Evolutionary conservation across 83 land plant species (phyloP).

Genomic region (Picea mariana): DNA sequence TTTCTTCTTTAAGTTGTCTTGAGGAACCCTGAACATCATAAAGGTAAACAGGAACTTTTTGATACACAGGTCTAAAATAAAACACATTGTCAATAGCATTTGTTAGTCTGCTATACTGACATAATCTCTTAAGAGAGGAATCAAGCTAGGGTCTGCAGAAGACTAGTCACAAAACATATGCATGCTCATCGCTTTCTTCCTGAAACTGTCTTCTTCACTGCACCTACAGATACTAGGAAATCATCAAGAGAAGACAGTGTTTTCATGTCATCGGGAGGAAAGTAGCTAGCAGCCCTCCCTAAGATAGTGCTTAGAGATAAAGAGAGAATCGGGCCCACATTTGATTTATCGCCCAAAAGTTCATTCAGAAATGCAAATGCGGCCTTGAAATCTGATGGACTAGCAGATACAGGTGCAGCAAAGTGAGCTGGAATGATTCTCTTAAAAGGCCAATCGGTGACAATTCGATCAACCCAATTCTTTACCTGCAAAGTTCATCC

Average conservation of each 20-base stretch:
- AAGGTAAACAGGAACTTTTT: not conserved
- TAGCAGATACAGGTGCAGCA: conserved; percentile 89
- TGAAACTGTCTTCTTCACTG: conserved; percentile 93
- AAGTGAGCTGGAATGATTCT: conserved; percentile 96
- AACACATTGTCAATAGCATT: not conserved
- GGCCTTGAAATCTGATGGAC: conserved; percentile 78
- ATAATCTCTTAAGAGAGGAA: not conserved
- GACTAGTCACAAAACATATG: not conserved
- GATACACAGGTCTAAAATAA: not conserved
- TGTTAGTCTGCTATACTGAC: not conserved
- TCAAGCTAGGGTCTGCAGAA: not conserved
- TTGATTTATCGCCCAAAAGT: conserved; percentile 60
- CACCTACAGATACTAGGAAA: conserved; percentile 90
- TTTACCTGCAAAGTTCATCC: conserved; percentile 66
- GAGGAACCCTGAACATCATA: not conserved
- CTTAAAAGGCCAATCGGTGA: conserved; percentile 82
- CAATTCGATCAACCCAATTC: conserved; percentile 86
- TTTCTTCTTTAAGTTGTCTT: not conserved
- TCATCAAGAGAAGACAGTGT: conserved; percentile 93
- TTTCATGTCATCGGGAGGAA: conserved; percentile 98
- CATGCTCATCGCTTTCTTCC: conserved; percentile 46
- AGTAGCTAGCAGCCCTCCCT: conserved; percentile 88
- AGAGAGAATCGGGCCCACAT: conserved; percentile 39
- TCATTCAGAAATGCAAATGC: conserved; percentile 96
- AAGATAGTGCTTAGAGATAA: conserved; percentile 67